Base-by-base conservation (phyloP, 805 yeast genomes). In the Wickerhamomyces bisporus region DNA sequence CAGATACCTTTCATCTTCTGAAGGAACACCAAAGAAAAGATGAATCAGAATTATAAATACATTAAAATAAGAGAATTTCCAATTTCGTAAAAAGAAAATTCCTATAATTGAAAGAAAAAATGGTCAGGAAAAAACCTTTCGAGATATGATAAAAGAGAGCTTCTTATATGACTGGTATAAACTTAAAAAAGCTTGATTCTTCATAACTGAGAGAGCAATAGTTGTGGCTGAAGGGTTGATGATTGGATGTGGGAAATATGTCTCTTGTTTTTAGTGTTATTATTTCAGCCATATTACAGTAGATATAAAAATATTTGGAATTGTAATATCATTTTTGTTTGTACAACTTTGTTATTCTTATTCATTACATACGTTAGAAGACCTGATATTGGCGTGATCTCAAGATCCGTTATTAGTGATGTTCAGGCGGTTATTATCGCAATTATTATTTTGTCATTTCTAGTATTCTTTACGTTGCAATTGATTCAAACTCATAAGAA, bases 161-260 rank as follows among this genome's bases (percentile, higher is more conserved):
- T n/a, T n/a, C n/a, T 48, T 64, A 18, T 75, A 74, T 50, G 61
- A 64, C 38, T 57, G 60, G 14, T 71, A 66, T 49, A 61, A 65
- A 18, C 77, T 79, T 1, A 51, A 60, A 13, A 56, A 59, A 41
- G 61, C 68, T 2, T 56, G 53, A 36, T 74, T 58, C 44, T 62
- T 66, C 12, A 45, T 62, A 2, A 45, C 66, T 25, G 76, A 72
- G 27, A 50, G 58, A 11, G 18, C 55, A 0, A 58, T 58, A 13
- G 34, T 62, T 4, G 24, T 72, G 1, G 14, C 65, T 1, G 64
- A 63, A 39, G 65, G 69, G 48, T 28, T 71, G 17, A 51, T 72
- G 0, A 61, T 75, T 30, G 77, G 78, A 0, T 51, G 65, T 17
- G 39, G 72, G 74, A 73, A 42, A 35, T 62, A 13, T 9, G 56